Evolutionary conservation across 495 filamentous ascomycete species (phyloP), one percentile per base, ranked within the genome.

Genomic region (Astrothelium subdiscretum): DNA sequence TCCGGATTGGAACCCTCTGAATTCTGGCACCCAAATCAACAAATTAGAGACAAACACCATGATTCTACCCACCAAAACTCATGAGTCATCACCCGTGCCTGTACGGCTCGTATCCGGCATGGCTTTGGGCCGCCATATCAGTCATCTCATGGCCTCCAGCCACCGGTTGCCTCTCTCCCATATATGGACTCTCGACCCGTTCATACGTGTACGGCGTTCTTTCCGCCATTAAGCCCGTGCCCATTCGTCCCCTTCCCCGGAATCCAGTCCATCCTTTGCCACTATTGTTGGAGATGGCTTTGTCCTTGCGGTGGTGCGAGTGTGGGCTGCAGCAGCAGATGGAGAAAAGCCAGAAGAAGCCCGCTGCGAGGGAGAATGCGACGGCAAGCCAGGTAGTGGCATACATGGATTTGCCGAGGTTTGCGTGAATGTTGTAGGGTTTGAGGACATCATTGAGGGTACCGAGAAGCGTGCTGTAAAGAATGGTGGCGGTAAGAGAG

Each of bases 281-380:
- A 27, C 63, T 62, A 3, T 58, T 60, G 52, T 62, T 63, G 1
- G 67, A 64, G 13, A 59, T 61, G 38, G 61, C 63, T 62, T 64
- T 69, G 64, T 64, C 62, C 44, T 59, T 54, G 59, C 61, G 22
- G 60, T 68, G 35, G 64, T 71, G 59, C 58, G 67, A 65, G 66
- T 73, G 62, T 64, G 83, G 84, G 62, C 78, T 81, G 79, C 92
- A 96, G 84, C 92, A 97, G 87, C 92, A 97, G 61, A 85, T 79
- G 74, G 84, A 89, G 74, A 95, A 83, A 66, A 88, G 77, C 92
- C 92, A 97, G 86, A 96, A 96, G 67, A 95, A 67, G 62, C 80
- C 80, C 15, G 84, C 84, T 57, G 70, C 88, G 26, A 90, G 67
- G 52, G 87, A 84, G 72, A 95, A 94, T 32, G 79, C 87, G 12